These are phyloP conservation scores for Schoenoplectus tabernaemontani DNA, from an alignment of 202 grass and related monocot genomes.

Conservation along the genomic window DNA sequence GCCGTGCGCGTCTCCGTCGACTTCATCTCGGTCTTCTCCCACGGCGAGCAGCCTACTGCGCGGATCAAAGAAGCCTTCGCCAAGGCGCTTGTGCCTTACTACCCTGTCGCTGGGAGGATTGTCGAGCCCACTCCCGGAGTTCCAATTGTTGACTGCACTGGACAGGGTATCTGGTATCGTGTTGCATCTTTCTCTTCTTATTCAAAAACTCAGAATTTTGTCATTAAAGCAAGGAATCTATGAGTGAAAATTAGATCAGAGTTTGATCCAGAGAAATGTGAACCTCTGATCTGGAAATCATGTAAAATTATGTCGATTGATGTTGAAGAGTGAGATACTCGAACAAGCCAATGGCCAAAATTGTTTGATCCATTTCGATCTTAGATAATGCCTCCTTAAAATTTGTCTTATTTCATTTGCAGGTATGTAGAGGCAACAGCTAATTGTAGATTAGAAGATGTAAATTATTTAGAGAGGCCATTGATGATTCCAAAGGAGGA, in stretches of 20 bases:
- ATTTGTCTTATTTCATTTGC: background rate
- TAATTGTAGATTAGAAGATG: conserved; percentile 53
- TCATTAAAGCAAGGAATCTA: background rate
- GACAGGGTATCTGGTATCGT: conserved; percentile 47
- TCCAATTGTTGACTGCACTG: conserved; percentile 52
- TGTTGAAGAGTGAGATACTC: background rate
- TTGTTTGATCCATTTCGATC: conserved; percentile 2
- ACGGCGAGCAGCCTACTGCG: conserved; percentile 9
- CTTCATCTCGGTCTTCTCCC: conserved; percentile 71
- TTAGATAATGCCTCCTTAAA: background rate
- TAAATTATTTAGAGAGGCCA: conserved; percentile 62
- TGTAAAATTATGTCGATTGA: background rate
- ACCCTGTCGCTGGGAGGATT: conserved; percentile 56
- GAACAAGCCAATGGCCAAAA: background rate
- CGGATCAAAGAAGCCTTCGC: conserved; percentile 58
- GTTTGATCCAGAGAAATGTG: background rate
- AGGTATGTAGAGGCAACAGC: conserved; percentile 51
- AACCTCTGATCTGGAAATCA: conserved; percentile 3
- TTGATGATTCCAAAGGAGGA: conserved; percentile 63
- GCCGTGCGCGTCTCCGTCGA: conserved; percentile 62
- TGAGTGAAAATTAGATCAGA: background rate
- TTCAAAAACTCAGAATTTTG: background rate
- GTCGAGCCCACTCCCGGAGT: conserved; percentile 37
- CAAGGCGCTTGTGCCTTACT: conserved; percentile 59
- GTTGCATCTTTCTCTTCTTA: background rate